A percentile compares a stretch with the other conserved stretches of the same genome.
Conservation (phyloP, 2,329 filamentous ascomycete genomes). For the Teratosphaeriaceae sp. region DNA sequence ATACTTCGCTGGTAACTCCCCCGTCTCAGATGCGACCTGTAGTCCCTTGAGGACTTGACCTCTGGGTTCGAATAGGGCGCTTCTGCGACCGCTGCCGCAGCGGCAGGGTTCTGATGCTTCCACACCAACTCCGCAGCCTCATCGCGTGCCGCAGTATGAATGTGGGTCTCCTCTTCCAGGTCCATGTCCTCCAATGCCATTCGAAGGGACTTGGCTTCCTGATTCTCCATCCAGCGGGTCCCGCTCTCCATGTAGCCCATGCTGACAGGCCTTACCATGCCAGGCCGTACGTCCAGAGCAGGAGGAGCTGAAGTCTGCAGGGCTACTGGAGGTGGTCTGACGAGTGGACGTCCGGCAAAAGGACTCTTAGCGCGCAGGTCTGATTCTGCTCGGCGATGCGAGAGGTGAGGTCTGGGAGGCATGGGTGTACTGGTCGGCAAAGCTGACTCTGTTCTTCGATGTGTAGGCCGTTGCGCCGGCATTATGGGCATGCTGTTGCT, state of each 20-base stretch:
- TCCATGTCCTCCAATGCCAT: conserved; percentile 70
- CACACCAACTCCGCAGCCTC: conserved; percentile 75
- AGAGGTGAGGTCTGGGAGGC: too few species aligned
- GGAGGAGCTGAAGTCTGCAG: conserved; percentile 4
- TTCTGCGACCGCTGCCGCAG: conserved; percentile 53
- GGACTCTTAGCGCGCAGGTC: conserved; percentile 15
- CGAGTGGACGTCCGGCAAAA: conserved; percentile 28
- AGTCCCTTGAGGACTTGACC: conserved; percentile 31
- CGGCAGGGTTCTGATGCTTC: conserved; percentile 64
- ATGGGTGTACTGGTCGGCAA: background rate
- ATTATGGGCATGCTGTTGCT: conserved; percentile 27
- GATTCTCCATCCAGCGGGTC: conserved; percentile 72
- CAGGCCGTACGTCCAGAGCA: conserved; percentile 11
- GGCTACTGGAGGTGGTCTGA: conserved; percentile 15
- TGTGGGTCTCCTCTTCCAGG: conserved; percentile 53
- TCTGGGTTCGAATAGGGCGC: conserved; percentile 31
- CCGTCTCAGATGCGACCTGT: conserved; percentile 62
- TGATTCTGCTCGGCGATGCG: too few species aligned
- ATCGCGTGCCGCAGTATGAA: conserved; percentile 65
- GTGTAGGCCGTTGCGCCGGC: conserved; percentile 19
- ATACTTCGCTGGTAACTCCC: conserved; percentile 59
- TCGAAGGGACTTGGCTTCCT: conserved; percentile 64
- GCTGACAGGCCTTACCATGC: conserved; percentile 57
- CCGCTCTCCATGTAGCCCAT: conserved; percentile 67
- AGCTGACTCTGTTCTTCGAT: conserved; percentile 15